Evolutionary conservation across 1,284 basidiomycete genomes (phyloP).

Genomic region (Irpex sp.): DNA sequence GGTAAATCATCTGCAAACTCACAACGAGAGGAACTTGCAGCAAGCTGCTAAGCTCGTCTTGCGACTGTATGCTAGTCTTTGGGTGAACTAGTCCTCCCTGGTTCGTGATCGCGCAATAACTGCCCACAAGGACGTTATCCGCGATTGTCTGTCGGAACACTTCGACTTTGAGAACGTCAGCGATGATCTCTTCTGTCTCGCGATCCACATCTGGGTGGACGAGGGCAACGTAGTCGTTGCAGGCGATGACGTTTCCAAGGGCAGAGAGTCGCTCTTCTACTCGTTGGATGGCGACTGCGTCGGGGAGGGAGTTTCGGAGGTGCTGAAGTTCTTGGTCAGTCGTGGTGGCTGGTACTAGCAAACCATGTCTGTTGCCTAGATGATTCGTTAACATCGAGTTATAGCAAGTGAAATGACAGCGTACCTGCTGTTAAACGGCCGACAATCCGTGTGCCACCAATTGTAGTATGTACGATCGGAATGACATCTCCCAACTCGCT

Average conservation of each 20-base stretch:
- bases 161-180: conserved; percentile 98
- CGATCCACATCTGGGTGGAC: conserved; percentile 98
- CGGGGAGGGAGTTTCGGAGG: conserved; percentile 94
- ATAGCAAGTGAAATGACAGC: conserved; percentile 9
- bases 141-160: conserved; percentile 98
- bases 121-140: conserved; percentile 95
- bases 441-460: conserved; percentile 93
- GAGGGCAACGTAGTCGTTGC: conserved; percentile 97
- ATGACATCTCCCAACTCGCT: conserved; percentile 91
- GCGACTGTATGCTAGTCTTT: conserved; percentile 94
- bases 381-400: neutral
- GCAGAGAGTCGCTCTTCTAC: conserved; percentile 97
- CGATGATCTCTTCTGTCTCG: conserved; percentile 99
- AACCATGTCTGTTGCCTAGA: conserved; percentile 88
- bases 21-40: conserved; percentile 95
- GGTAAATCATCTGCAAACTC: conserved; percentile 29
- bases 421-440: conserved; percentile 90
- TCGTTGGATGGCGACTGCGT: conserved; percentile 88
- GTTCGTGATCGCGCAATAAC: conserved; percentile 93
- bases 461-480: conserved; percentile 96
- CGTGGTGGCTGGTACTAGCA: conserved; percentile 93
- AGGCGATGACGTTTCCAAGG: conserved; percentile 97
- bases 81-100: conserved; percentile 98
- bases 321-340: conserved; percentile 99
- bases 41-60: conserved; percentile 95